These are phyloP conservation scores for Paraphoma sp. DNA, from an alignment of 2,329 filamentous ascomycete species.

Conservation along the genomic window DNA sequence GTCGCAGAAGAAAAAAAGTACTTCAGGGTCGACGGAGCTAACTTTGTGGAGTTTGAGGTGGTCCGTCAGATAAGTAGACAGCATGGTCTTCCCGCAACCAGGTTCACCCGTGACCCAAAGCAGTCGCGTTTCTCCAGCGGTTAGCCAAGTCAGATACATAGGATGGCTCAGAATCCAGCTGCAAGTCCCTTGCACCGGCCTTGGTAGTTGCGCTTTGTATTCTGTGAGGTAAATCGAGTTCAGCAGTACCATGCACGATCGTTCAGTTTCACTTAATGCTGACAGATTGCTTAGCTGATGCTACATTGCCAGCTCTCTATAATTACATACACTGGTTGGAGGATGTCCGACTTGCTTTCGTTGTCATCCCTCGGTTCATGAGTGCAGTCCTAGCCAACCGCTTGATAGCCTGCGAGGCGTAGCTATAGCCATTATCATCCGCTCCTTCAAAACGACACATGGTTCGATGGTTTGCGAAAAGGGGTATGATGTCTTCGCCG, in stretches of 20 bases:
- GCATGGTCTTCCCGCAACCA: slow-evolving; percentile 49
- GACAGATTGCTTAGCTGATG: slow-evolving; percentile 13
- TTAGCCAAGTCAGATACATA: slow-evolving; percentile 39
- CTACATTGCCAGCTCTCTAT: not conserved
- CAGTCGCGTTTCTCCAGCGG: slow-evolving; percentile 32
- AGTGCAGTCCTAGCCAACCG: slow-evolving; percentile 18
- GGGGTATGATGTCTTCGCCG: slow-evolving; percentile 21
- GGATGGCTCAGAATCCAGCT: slow-evolving; percentile 44
- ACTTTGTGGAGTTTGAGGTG: slow-evolving; percentile 25
- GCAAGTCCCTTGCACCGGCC: slow-evolving; percentile 45
- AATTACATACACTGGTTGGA: slow-evolving; percentile 23
- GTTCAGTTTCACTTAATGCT: slow-evolving; percentile 46
- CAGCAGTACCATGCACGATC: slow-evolving; percentile 42
- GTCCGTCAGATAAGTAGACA: slow-evolving; percentile 44
- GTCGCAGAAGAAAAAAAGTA: slow-evolving; percentile 47
- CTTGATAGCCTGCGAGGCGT: slow-evolving; percentile 9
- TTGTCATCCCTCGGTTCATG: slow-evolving; percentile 13
- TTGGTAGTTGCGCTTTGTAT: slow-evolving; percentile 38
- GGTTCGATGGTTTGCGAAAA: slow-evolving; percentile 23
- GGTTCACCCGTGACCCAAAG: slow-evolving; percentile 49
- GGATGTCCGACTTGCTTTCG: slow-evolving; percentile 10
- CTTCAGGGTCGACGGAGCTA: slow-evolving; percentile 8
- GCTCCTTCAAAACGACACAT: slow-evolving; percentile 27
- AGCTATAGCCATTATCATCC: slow-evolving; percentile 11
- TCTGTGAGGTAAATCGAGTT: slow-evolving; percentile 38